Evolutionary conservation across 768 basidiomycete genomes (phyloP).

Genomic region (Pleurotus salmoneostramineus): DNA sequence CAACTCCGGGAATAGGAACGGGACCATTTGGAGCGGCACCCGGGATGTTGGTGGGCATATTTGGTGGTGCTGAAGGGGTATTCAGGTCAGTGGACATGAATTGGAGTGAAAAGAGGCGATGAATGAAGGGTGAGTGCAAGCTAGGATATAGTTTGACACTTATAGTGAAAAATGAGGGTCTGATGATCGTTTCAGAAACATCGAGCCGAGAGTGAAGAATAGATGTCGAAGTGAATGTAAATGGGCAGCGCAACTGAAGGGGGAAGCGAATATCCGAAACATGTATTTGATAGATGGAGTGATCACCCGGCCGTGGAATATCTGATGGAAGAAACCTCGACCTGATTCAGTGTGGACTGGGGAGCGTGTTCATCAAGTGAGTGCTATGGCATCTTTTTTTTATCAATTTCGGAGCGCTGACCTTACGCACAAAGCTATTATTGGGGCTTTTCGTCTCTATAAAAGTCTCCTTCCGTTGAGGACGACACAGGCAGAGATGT

Average conservation of each 20-base stretch:
- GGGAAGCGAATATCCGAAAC: too few relatives aligned
- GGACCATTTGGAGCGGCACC: not conserved
- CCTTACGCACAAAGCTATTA: slow-evolving; percentile 11
- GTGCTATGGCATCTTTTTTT: not conserved
- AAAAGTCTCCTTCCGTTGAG: slow-evolving; percentile 15
- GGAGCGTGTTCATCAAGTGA: slow-evolving; percentile 17
- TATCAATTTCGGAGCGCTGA: not conserved
- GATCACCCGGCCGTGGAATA: too few relatives aligned
- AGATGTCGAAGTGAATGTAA: too few relatives aligned
- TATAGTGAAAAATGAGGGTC: too few relatives aligned
- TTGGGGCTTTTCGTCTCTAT: slow-evolving; percentile 19
- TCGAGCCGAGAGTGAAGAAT: too few relatives aligned
- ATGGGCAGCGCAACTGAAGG: too few relatives aligned
- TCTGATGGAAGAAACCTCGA: not conserved
- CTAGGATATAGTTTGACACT: too few relatives aligned
- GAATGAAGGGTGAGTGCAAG: too few relatives aligned
- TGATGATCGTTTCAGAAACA: too few relatives aligned
- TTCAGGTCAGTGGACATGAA: not conserved
- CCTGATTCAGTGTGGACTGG: slow-evolving; percentile 4
- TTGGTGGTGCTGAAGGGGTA: not conserved
- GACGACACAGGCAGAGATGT: slow-evolving; percentile 12
- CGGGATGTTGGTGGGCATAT: not conserved
- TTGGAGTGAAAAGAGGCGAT: too few relatives aligned
- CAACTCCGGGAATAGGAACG: not conserved
- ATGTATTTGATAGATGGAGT: too few relatives aligned